Base-by-base conservation (phyloP, 768 basidiomycete genomes). In the Amanita rimosa region DNA sequence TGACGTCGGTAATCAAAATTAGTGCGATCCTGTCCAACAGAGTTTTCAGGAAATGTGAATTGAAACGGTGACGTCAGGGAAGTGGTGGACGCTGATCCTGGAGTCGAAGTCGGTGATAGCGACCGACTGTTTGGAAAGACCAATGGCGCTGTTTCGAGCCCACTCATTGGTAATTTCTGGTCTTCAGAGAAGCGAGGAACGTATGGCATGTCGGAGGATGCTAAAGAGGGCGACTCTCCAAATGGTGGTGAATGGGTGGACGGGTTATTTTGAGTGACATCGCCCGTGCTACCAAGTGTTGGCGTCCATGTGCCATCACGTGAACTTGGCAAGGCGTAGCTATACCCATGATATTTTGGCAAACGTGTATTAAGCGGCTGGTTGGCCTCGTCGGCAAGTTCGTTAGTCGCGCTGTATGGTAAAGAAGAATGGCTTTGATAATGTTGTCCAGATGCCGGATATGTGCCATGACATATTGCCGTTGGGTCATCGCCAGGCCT, bases 1-100 rank as follows among this genome's bases (percentile, higher is more conserved):
- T 75, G 72, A 51, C 80, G 75, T 56, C 81, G 78, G 58, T 77
- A 84, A 63, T 79, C 79, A 62, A 78, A 83, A 43, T 83, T 82
- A 49, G 75, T 40, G 41, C 78, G 74, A 48, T 84, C 80, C 52
- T 78, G 76, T 35, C 67, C 57, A 45, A 72, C 62, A 43, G 72
- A 50, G 33, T 68, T 67, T 46, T 83, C 81, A 34, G 77, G 68
- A 58, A 82, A 85, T 2, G 75, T 65, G 54, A 84, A 84, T 54
- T 75, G 80, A 58, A 82, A 85, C 2, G 81, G 71, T 51, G 83
- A 74, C 52, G 81, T 75, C 59, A 85, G 66, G 50, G 79, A 74
- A 37, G 80, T 73, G 35, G 83, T 77, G 24, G 83, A 77, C 6
- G 78, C 70, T 7, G 81, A 75, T 46, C 71, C 68, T 16, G 79